These are phyloP conservation scores for Cercospora sp. DNA, from an alignment of 2,329 filamentous ascomycete genomes.

Conservation along the genomic window DNA sequence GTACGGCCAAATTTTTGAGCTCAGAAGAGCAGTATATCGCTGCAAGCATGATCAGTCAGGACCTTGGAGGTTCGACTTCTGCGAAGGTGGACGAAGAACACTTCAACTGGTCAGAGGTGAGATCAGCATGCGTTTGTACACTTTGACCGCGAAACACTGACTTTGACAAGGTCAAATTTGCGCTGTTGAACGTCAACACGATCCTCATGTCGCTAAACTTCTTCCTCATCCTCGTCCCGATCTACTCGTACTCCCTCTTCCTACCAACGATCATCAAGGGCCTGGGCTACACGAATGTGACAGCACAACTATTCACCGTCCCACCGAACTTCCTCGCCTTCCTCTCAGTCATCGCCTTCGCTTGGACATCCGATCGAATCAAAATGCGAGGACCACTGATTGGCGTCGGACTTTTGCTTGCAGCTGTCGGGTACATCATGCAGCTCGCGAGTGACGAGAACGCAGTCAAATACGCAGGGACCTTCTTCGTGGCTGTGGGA, in stretches of 20 bases:
- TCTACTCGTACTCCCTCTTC: constrained; percentile 51
- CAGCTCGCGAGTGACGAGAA: constrained; percentile 37
- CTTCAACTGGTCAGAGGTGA: constrained; percentile 39
- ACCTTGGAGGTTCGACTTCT: constrained; percentile 35
- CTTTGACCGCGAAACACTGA: neutral
- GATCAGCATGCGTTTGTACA: neutral
- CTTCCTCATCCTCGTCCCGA: constrained; percentile 39
- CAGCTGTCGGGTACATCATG: constrained; percentile 45
- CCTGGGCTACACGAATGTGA: constrained; percentile 45
- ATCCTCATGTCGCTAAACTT: constrained; percentile 38
- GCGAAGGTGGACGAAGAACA: constrained; percentile 37
- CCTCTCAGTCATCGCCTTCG: constrained; percentile 30
- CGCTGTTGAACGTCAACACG: constrained; percentile 40
- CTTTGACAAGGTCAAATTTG: constrained; percentile 30
- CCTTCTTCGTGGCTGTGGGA: constrained; percentile 42
- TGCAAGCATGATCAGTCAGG: constrained; percentile 35
- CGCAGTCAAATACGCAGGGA: constrained; percentile 43
- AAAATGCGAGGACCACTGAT: constrained; percentile 40
- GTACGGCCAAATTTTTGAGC: constrained; percentile 46
- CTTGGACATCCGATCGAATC: constrained; percentile 36
- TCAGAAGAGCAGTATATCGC: constrained; percentile 36
- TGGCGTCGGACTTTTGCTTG: constrained; percentile 29
- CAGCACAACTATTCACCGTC: constrained; percentile 43
- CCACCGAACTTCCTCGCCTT: constrained; percentile 42
- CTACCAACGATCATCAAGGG: constrained; percentile 48